Conservation (phyloP, 306 rosid species). For the Begonia fuchsioides region DNA sequence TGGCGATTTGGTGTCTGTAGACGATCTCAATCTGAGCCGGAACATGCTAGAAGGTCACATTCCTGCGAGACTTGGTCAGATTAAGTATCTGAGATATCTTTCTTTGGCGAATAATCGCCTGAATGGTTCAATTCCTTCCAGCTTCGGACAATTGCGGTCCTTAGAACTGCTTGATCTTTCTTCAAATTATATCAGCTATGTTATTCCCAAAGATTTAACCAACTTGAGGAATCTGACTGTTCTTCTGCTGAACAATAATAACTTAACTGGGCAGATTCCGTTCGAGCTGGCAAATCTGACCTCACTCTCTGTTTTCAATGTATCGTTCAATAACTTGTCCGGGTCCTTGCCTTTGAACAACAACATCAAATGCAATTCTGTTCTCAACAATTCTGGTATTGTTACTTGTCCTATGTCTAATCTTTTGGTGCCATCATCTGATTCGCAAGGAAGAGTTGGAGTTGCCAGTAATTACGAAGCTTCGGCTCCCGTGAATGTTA, state of each 20-base stretch:
- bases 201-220: constrained; percentile 51
- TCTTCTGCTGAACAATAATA: constrained; percentile 64
- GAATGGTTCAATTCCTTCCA: constrained; percentile 49
- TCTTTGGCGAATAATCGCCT: constrained; percentile 59
- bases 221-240: constrained; percentile 41
- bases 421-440: constrained; percentile 28
- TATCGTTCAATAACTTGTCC: constrained; percentile 85
- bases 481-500: constrained; percentile 18
- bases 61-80: constrained; percentile 45
- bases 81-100: constrained; percentile 39
- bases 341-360: constrained; percentile 57
- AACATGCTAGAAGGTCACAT: constrained; percentile 48
- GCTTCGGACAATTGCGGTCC: constrained; percentile 45
- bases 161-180: constrained; percentile 72
- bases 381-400: constrained; percentile 57
- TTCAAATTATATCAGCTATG: constrained; percentile 55
- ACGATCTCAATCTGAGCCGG: constrained; percentile 51
- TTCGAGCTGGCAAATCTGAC: constrained; percentile 57
- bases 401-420: constrained; percentile 36
- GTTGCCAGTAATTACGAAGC: constrained; percentile 20
- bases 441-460: constrained; percentile 33
- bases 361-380: constrained; percentile 58
- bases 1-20: constrained; percentile 38
- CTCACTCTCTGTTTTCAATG: constrained; percentile 55
- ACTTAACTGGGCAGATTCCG: constrained; percentile 77